Percentiles rank a stretch among this genome's conserved stretches.
These are phyloP conservation scores for Podospora conica DNA, from an alignment of 495 filamentous ascomycete species.

Conservation along the genomic window DNA sequence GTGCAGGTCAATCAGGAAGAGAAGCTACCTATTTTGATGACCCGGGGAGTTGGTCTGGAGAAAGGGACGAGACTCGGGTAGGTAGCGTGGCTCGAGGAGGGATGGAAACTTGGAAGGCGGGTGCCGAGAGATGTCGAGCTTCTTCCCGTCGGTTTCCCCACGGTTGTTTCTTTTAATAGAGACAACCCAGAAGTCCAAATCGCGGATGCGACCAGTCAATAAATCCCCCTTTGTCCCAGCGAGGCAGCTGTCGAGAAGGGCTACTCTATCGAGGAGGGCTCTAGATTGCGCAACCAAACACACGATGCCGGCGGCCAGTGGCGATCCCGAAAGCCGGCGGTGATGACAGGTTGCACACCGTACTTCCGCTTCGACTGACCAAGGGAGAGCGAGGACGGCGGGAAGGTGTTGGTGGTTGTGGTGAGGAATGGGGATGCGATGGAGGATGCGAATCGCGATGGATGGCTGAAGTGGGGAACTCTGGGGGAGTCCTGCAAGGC, in stretches of 20 bases:
- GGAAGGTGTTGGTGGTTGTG: background rate
- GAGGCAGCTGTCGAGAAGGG: conserved; percentile 21
- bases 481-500: conserved; percentile 9
- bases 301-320: conserved; percentile 3
- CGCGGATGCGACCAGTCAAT: conserved; percentile 13
- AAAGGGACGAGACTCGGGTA: too few species aligned
- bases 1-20: too few species aligned
- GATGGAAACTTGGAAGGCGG: background rate
- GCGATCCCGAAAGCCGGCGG: background rate
- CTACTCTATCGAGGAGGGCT: conserved; percentile 17
- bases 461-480: conserved; percentile 1
- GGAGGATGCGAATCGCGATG: too few species aligned
- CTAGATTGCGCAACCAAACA: conserved; percentile 11
- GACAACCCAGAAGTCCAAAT: background rate
- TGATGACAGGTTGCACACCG: background rate
- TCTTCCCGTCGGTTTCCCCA: background rate
- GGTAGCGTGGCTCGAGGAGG: background rate
- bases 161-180: conserved; percentile 24
- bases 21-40: too few species aligned
- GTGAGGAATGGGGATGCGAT: conserved; percentile 3
- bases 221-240: conserved; percentile 21
- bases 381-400: background rate
- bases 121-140: background rate
- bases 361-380: background rate
- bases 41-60: too few species aligned